Conservation (phyloP, 2,329 filamentous ascomycete genomes). For the Xylaria sp. region DNA sequence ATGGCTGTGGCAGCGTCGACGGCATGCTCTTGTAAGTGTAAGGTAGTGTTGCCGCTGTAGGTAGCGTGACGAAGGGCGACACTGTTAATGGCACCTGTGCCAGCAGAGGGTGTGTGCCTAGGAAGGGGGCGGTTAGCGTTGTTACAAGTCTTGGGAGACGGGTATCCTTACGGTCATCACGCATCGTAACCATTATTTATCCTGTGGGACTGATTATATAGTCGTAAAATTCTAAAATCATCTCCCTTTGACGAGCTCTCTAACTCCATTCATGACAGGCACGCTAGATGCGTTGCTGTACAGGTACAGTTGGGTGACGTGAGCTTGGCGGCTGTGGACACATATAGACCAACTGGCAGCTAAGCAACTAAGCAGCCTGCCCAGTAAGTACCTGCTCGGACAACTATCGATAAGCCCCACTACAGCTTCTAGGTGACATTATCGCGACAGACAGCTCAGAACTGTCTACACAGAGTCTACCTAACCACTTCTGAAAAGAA, state of each 20-base stretch:
- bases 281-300: neutral
- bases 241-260: neutral
- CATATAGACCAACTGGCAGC: neutral
- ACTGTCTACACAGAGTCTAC: neutral
- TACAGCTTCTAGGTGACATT: conserved; percentile 12
- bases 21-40: conserved; percentile 95
- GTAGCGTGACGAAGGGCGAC: conserved; percentile 92
- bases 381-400: no score
- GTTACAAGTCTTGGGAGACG: conserved; percentile 21
- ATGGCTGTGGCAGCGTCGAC: conserved; percentile 82
- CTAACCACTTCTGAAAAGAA: neutral
- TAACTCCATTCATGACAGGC: neutral
- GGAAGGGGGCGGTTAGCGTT: conserved; percentile 28
- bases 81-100: conserved; percentile 94
- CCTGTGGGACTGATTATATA: neutral
- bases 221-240: neutral
- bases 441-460: conserved; percentile 13
- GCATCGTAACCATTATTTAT: conserved; percentile 49
- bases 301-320: neutral
- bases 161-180: conserved; percentile 52
- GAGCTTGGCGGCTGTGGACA: conserved; percentile 8
- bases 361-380: neutral
- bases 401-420: conserved; percentile 41
- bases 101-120: conserved; percentile 85
- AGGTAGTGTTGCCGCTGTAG: conserved; percentile 88